These are phyloP conservation scores for Candida ortonii DNA, from an alignment of 805 yeast genomes.

Conservation along the genomic window DNA sequence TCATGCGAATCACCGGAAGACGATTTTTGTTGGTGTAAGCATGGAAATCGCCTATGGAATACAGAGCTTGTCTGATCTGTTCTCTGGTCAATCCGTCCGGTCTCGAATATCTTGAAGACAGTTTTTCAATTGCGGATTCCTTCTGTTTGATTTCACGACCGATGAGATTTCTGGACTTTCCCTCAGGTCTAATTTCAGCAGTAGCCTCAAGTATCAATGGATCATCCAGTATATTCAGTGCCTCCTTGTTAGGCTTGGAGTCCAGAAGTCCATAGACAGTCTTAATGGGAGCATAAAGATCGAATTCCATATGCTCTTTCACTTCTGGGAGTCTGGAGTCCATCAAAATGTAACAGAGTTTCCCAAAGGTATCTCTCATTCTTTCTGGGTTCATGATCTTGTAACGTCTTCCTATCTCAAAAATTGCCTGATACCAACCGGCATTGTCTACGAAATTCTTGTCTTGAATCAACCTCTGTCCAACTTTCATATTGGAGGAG, in stretches of 20 bases:
- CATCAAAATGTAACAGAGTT: slow-evolving; percentile 80
- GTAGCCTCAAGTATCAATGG: slow-evolving; percentile 61
- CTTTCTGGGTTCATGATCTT: slow-evolving; percentile 82
- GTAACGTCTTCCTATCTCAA: slow-evolving; percentile 78
- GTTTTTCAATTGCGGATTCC: slow-evolving; percentile 63
- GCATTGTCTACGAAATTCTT: slow-evolving; percentile 68
- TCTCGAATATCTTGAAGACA: slow-evolving; percentile 49
- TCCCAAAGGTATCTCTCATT: slow-evolving; percentile 77
- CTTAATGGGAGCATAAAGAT: slow-evolving; percentile 66
- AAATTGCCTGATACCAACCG: slow-evolving; percentile 66
- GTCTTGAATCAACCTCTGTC: slow-evolving; percentile 60
- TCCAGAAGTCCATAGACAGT: slow-evolving; percentile 54
- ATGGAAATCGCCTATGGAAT: slow-evolving; percentile 77
- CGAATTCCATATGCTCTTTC: slow-evolving; percentile 69
- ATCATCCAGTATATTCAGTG: slow-evolving; percentile 51
- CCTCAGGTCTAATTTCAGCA: slow-evolving; percentile 59
- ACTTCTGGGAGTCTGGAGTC: slow-evolving; percentile 75
- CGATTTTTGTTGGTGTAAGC: slow-evolving; percentile 68
- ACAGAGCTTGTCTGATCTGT: slow-evolving; percentile 66
- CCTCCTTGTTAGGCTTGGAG: slow-evolving; percentile 36
- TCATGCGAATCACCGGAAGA: slow-evolving; percentile 63
- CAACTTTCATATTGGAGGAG: slow-evolving; percentile 70
- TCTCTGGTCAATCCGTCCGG: slow-evolving; percentile 47
- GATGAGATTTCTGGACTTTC: slow-evolving; percentile 51
- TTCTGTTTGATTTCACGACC: slow-evolving; percentile 60